Conservation (phyloP, 768 basidiomycete genomes). For the Pholiota molesta region DNA sequence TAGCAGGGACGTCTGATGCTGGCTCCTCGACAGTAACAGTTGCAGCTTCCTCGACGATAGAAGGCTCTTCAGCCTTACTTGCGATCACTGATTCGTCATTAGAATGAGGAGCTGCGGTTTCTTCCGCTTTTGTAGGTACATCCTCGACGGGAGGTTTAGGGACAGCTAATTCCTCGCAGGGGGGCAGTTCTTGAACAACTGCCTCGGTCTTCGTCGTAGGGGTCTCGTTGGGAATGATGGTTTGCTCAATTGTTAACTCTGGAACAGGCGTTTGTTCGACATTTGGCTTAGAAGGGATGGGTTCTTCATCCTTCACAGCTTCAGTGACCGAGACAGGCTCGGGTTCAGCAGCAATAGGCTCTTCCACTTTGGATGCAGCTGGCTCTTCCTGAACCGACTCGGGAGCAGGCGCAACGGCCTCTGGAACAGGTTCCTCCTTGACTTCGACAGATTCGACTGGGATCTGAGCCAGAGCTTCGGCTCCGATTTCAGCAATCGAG, state of each 20-base stretch:
- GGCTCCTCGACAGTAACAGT: too few relatives aligned
- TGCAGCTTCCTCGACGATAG: too few relatives aligned
- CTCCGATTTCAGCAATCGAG: neutral
- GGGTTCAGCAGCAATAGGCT: neutral
- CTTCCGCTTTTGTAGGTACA: constrained; percentile 3
- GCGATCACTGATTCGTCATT: neutral
- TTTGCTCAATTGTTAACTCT: too few relatives aligned
- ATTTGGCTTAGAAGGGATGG: too few relatives aligned
- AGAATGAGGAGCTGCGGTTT: constrained; percentile 3
- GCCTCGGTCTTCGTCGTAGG: too few relatives aligned
- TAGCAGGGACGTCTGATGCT: too few relatives aligned
- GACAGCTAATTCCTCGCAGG: neutral
- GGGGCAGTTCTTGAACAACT: too few relatives aligned
- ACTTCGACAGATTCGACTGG: neutral
- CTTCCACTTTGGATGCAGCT: neutral
- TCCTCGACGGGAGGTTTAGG: constrained; percentile 7
- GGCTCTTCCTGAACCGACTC: neutral
- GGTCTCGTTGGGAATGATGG: too few relatives aligned
- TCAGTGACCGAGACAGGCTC: too few relatives aligned
- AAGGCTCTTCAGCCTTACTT: neutral
- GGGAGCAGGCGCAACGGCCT: neutral
- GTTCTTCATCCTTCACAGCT: too few relatives aligned
- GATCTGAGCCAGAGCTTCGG: neutral
- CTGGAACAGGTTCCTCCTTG: neutral
- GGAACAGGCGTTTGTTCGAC: too few relatives aligned